Evolutionary conservation across 768 basidiomycete genomes (phyloP).

Genomic region (Trametes gibbosa): DNA sequence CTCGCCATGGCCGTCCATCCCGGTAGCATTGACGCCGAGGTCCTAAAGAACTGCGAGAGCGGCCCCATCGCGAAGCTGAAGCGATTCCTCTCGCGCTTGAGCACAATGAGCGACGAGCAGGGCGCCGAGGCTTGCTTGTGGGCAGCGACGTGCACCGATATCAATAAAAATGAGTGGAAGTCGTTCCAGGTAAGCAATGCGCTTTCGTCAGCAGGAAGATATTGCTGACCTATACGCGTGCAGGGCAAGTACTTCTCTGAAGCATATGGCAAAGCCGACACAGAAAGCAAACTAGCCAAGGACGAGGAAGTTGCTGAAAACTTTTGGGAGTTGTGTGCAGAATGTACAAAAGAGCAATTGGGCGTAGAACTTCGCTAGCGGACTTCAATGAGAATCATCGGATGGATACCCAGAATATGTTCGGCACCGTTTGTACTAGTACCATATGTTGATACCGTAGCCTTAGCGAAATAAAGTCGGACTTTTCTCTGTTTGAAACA

Average conservation of each 20-base stretch:
- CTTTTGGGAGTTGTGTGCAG: slow-evolving; percentile 24
- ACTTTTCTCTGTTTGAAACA: too few relatives aligned
- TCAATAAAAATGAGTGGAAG: slow-evolving; percentile 25
- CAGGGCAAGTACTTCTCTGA: slow-evolving; percentile 29
- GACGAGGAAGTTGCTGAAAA: slow-evolving; percentile 17
- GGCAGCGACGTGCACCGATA: slow-evolving; percentile 28
- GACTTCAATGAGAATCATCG: neutral
- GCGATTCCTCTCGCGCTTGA: slow-evolving; percentile 11
- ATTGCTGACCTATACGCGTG: neutral
- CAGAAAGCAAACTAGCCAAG: slow-evolving; percentile 24
- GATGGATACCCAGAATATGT: too few relatives aligned
- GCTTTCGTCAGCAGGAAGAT: neutral
- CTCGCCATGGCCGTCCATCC: slow-evolving; percentile 28
- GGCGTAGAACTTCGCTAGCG: slow-evolving; percentile 21
- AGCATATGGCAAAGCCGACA: slow-evolving; percentile 22
- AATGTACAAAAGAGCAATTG: slow-evolving; percentile 20
- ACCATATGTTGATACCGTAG: neutral
- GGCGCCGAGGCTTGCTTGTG: slow-evolving; percentile 28
- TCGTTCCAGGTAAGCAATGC: slow-evolving; percentile 22
- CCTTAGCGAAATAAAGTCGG: too few relatives aligned
- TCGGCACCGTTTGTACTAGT: too few relatives aligned
- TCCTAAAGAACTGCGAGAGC: slow-evolving; percentile 22
- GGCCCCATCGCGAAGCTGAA: slow-evolving; percentile 25
- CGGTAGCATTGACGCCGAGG: slow-evolving; percentile 27
- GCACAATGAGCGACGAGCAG: slow-evolving; percentile 24